Evolutionary conservation across 805 yeast genomes (phyloP).

Genomic region (Lachancea sp.): DNA sequence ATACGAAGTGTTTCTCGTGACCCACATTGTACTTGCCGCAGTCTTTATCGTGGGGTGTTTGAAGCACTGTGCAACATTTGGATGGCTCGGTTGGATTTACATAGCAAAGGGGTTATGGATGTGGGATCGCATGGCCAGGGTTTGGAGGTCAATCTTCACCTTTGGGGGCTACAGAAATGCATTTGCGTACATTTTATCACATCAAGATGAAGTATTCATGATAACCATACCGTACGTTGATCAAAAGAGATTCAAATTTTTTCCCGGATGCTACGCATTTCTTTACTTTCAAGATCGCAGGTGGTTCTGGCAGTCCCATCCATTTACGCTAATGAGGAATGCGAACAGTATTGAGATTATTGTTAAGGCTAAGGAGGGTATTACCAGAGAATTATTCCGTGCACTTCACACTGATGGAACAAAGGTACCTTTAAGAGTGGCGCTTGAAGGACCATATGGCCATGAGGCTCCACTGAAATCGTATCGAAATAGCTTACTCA

Average conservation of each 20-base stretch:
- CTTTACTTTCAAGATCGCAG: conserved; percentile 8
- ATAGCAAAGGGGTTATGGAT: conserved; percentile 38
- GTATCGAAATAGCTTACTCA: conserved; percentile 48
- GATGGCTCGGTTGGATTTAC: conserved; percentile 39
- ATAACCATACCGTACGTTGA: conserved; percentile 8
- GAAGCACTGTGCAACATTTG: conserved; percentile 41
- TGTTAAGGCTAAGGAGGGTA: conserved; percentile 44
- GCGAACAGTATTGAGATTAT: conserved; percentile 35
- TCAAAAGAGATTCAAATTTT: conserved; percentile 4
- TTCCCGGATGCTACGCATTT: conserved; percentile 13
- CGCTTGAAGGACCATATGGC: conserved; percentile 71
- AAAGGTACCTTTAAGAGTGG: conserved; percentile 30
- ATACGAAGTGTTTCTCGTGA: conserved; percentile 42
- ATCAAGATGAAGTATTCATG: conserved; percentile 8
- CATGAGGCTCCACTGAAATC: conserved; percentile 40
- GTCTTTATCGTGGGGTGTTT: conserved; percentile 41
- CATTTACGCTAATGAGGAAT: conserved; percentile 45
- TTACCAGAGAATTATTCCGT: conserved; percentile 34
- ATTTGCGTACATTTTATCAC: conserved; percentile 2
- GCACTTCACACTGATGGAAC: conserved; percentile 24
- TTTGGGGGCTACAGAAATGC: conserved; percentile 17
- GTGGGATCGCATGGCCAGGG: conserved; percentile 36
- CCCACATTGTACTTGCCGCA: conserved; percentile 39
- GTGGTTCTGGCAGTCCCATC: conserved; percentile 51
- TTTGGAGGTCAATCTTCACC: conserved; percentile 25